These are phyloP conservation scores for Macrolepiota albuminosa DNA, from an alignment of 768 basidiomycete genomes.

Conservation along the genomic window DNA sequence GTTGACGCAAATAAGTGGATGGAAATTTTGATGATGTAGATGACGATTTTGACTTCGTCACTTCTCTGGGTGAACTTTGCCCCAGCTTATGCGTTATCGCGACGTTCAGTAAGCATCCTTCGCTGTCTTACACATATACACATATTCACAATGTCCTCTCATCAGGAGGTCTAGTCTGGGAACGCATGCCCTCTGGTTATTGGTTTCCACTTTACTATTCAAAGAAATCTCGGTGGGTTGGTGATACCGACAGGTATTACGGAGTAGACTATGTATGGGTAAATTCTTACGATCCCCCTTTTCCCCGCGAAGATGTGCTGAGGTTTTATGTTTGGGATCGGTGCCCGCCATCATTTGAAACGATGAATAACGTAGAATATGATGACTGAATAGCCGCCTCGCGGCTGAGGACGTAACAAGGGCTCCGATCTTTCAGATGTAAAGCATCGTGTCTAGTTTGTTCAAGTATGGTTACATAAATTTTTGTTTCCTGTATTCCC, in stretches of 20 bases:
- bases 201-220: background rate
- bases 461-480: background rate
- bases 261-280: too few species aligned
- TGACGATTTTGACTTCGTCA: background rate
- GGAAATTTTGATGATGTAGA: background rate
- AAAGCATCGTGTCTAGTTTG: background rate
- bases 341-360: background rate
- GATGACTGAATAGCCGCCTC: background rate
- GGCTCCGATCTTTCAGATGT: background rate
- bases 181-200: background rate
- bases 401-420: background rate
- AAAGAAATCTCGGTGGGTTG: background rate
- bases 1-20: background rate
- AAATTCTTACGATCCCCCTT: background rate
- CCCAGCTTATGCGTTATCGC: background rate
- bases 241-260: too few species aligned
- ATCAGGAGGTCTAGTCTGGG: background rate
- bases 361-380: background rate
- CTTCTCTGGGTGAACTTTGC: background rate
- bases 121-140: too few species aligned
- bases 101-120: background rate
- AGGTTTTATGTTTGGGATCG: background rate
- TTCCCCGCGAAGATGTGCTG: background rate
- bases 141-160: background rate
- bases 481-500: background rate